Base-by-base conservation (phyloP, 805 yeast species). In the Isabelozyma pseudorhagii region DNA sequence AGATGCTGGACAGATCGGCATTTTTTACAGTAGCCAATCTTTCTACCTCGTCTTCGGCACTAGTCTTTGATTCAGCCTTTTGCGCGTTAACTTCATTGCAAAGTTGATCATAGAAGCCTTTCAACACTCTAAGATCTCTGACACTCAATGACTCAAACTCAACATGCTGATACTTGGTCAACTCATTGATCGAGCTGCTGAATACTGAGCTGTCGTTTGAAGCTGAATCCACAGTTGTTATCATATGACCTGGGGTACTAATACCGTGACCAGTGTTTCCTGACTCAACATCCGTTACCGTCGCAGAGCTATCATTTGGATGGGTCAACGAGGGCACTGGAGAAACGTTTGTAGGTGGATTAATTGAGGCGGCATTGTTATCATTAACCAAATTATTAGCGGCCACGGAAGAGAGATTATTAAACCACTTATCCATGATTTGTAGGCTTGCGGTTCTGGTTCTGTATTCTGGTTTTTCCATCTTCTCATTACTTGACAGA, bases 351-450 rank as follows among this genome's bases (percentile, higher is more conserved):
- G 25, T 5, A 21, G 25, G 25, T 2, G 25, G 25, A 6, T 21
- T 21, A 21, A 21, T 21, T 21, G 25, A 21, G 42, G 27, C 31
- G 15, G 18, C 18, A 45, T 31, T 31, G 42, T 40, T 15, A 31
- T 17, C 45, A n/a, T 46, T 25, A 13, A 41, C 47, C 25, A 21
- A 21, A 21, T 4, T 6, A 21, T 21, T 21, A 5, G 25, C 25
- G 6, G 25, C 25, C 25, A 21, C 25, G 7, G 50, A 51, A 6
- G 52, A 50, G 8, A 73, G 53, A 54, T 70, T 72, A 53, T 63
- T 69, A 50, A 73, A 70, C 77, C 77, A 73, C 51, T 65, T 69
- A 51, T 73, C 78, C 73, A 73, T 71, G 14, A 73, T 62, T 50
- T 72, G 78, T 18, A 70, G 49, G 53, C 77, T 72, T 28, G 75